Evolutionary conservation across 176 grass and related monocot species (phyloP).

Genomic region (Musa schizocarpa): DNA sequence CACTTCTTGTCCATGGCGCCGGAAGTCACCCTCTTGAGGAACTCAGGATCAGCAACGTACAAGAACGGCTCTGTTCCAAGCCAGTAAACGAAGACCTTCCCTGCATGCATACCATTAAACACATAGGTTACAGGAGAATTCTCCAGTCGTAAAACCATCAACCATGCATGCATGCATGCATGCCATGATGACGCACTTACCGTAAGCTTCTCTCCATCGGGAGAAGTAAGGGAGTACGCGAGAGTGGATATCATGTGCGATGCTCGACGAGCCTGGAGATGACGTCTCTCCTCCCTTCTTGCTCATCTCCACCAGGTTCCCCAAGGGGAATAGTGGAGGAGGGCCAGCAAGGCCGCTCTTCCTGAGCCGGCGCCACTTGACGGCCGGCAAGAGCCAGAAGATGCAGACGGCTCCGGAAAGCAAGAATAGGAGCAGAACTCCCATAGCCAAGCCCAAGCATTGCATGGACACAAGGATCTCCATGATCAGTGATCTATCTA

Average conservation of each 20-base stretch:
- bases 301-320: conserved; percentile 36
- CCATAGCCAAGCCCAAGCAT: neutral
- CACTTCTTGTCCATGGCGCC: conserved; percentile 46
- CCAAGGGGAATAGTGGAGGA: conserved; percentile 28
- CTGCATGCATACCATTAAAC: conserved; percentile 4
- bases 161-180: neutral
- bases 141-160: neutral
- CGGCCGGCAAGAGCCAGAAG: conserved; percentile 22
- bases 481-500: neutral
- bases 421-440: neutral
- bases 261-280: neutral
- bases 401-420: conserved; percentile 12
- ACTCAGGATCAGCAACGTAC: conserved; percentile 78
- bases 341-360: conserved; percentile 29
- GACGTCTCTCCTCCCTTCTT: neutral
- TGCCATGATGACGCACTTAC: neutral
- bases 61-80: conserved; percentile 80
- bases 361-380: neutral
- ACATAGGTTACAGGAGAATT: neutral
- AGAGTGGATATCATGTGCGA: conserved; percentile 48
- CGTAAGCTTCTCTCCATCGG: conserved; percentile 46
- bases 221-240: conserved; percentile 72
- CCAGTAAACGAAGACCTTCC: conserved; percentile 85
- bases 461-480: neutral
- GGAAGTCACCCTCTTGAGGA: conserved; percentile 45